A percentile compares a stretch with the other conserved stretches of the same genome.
Conservation (phyloP, 2,329 filamentous ascomycete genomes). For the Basipetospora chlamydospora region DNA sequence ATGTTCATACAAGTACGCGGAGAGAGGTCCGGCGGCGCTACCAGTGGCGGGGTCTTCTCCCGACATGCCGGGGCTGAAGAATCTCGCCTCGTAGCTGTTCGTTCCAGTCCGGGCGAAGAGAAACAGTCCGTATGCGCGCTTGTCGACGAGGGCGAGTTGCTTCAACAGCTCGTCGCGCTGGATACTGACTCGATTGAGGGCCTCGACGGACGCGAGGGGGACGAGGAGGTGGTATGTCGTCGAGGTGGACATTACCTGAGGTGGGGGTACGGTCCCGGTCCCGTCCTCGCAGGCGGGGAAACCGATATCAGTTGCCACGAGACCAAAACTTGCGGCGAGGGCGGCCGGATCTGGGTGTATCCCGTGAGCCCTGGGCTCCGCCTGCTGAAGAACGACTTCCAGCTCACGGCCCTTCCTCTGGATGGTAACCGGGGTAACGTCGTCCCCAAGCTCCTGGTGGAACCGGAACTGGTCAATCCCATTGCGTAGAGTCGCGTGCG, state of each 20-base stretch:
- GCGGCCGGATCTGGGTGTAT: constrained; percentile 6
- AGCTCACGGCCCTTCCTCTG: constrained; percentile 1
- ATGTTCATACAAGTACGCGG: constrained; percentile 8
- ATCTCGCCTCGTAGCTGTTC: constrained; percentile 9
- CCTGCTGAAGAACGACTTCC: constrained; percentile 8
- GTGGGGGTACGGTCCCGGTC: constrained; percentile 1
- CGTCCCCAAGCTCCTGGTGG: constrained; percentile 7
- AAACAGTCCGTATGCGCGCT: constrained; percentile 9
- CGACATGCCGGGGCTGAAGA: constrained; percentile 12
- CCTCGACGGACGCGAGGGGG: constrained; percentile 7
- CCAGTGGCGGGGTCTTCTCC: constrained; percentile 12
- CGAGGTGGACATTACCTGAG: constrained; percentile 10
- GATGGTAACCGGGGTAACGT: constrained; percentile 7
- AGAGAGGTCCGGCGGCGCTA: constrained; percentile 11
- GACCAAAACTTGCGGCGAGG: constrained; percentile 7
- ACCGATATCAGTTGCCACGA: constrained; percentile 6
- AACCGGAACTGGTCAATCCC: constrained; percentile 6
- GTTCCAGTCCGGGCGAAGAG: constrained; percentile 6
- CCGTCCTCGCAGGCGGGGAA: not conserved
- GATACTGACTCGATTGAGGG: constrained; percentile 6
- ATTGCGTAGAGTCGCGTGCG: not conserved
- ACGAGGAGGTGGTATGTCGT: constrained; percentile 10
- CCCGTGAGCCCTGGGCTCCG: constrained; percentile 7
- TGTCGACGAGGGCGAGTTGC: constrained; percentile 8
- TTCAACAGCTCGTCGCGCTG: constrained; percentile 8